Evolutionary conservation across 495 filamentous ascomycete genomes (phyloP), one percentile per base, ranked within the genome.

Genomic region (Neurospora terricola): DNA sequence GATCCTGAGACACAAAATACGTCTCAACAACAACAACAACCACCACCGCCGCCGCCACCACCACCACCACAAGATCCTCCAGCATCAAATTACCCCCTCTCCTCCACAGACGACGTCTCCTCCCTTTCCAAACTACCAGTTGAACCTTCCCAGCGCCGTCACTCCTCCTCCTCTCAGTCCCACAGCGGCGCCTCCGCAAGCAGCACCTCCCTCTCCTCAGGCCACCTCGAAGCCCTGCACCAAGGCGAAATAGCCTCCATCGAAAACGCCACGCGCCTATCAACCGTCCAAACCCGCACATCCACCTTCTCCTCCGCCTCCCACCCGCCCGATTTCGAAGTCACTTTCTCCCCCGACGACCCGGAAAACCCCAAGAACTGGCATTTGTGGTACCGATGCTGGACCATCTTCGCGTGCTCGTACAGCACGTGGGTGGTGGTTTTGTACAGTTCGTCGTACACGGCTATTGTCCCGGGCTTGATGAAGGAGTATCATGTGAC

Each of bases 391-490:
- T 93, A 93, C 80, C 91, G 91, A 70, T 83, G 84, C 42, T 85
- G 89, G 82, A 85, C 87, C 6, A 84, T 95, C 23, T 79, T 84
- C 23, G 82, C 87, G 71, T 88, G 96, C 39, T 91, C 91, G 30
- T 94, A 88, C 82, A 87, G 91, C 45, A 93, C 91, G 7, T 89
- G 91, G 79, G 85, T 90, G 14, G 88, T 94, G 76, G 91, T 97
- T 34, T 82, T 97, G n/a, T 96, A 95, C 80, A 92, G 90, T 16
- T 66, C 54, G 7, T 97, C 94, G 3, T 97, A 94, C 81, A 92
- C 92, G 18, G 88, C 90, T 0, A 90, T 88, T 38, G 86, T 89
- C 30, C 83, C 88, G 0, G 88, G 90, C 1, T 86, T 97, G 78
- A 88, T 89, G 81, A 79, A 85, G 21, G 88, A 92, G 70, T 96